These are phyloP conservation scores for Trametes elegans DNA, from an alignment of 768 basidiomycete genomes.

Conservation along the genomic window DNA sequence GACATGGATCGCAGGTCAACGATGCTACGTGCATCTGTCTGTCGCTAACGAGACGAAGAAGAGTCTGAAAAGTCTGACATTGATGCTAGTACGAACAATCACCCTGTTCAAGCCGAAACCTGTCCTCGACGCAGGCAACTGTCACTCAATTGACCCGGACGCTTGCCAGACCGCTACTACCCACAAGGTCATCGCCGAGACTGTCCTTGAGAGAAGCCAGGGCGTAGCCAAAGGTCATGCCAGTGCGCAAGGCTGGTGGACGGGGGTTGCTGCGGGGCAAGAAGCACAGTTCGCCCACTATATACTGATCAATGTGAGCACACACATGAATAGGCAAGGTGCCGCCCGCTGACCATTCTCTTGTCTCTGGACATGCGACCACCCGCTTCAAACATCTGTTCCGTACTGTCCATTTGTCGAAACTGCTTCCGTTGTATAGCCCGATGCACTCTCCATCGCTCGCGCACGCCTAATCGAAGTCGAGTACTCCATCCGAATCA, in stretches of 20 bases:
- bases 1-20: slow-evolving; percentile 82
- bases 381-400: background rate
- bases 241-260: slow-evolving; percentile 89
- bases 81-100: slow-evolving; percentile 64
- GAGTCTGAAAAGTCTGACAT: slow-evolving; percentile 58
- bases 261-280: slow-evolving; percentile 67
- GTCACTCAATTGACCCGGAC: slow-evolving; percentile 44
- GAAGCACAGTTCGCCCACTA: slow-evolving; percentile 63
- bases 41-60: slow-evolving; percentile 70
- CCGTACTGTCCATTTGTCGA: no score
- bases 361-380: background rate
- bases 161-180: slow-evolving; percentile 62
- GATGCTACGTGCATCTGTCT: slow-evolving; percentile 61
- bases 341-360: background rate
- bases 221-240: slow-evolving; percentile 63
- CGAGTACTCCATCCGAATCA: slow-evolving; percentile 66
- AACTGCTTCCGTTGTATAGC: slow-evolving; percentile 38
- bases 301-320: slow-evolving; percentile 73
- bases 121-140: slow-evolving; percentile 29
- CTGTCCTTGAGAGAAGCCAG: slow-evolving; percentile 63
- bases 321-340: background rate
- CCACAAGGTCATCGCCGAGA: slow-evolving; percentile 63
- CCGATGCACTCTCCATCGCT: slow-evolving; percentile 65
- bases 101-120: slow-evolving; percentile 61
- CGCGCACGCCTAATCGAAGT: slow-evolving; percentile 76